These are phyloP conservation scores for Fusarium hainanense DNA, from an alignment of 2,329 filamentous ascomycete genomes.

Conservation along the genomic window DNA sequence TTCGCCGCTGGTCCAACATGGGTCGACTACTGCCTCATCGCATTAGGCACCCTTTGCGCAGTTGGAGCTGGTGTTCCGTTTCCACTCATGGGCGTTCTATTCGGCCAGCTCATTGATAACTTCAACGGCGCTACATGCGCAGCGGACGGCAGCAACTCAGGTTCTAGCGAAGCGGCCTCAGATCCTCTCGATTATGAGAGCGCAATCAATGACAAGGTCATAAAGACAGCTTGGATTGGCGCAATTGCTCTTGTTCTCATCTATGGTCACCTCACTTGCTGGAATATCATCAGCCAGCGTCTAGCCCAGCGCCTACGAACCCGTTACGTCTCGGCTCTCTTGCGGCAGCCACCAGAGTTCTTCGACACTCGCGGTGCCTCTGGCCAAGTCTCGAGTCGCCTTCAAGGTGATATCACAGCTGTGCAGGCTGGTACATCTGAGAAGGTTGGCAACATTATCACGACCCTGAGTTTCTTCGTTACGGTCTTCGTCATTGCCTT, in stretches of 20 bases:
- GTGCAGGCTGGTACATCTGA: constrained; percentile 77
- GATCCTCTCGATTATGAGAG: constrained; percentile 51
- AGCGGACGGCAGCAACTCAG: constrained; percentile 31
- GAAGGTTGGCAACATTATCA: constrained; percentile 74
- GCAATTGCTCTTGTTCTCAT: constrained; percentile 71
- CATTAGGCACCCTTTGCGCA: constrained; percentile 56
- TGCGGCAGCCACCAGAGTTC: constrained; percentile 71
- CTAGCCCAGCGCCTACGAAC: constrained; percentile 71
- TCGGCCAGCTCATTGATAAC: constrained; percentile 70
- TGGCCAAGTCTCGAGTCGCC: constrained; percentile 71
- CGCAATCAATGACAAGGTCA: constrained; percentile 65
- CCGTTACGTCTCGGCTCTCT: constrained; percentile 66
- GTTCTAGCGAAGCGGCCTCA: constrained; percentile 24
- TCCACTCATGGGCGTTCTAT: constrained; percentile 71
- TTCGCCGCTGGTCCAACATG: constrained; percentile 51
- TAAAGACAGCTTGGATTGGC: constrained; percentile 69
- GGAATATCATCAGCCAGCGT: constrained; percentile 71
- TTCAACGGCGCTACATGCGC: constrained; percentile 67
- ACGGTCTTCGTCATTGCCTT: constrained; percentile 75
- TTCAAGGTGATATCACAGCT: constrained; percentile 73
- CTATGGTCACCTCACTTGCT: constrained; percentile 72
- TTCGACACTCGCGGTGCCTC: constrained; percentile 69
- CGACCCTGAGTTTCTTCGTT: constrained; percentile 72
- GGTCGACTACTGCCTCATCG: constrained; percentile 55
- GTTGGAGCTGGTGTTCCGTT: constrained; percentile 70